Evolutionary conservation across 192 early-diverging fungal genomes (phyloP), one percentile per base, ranked within the genome.

Genomic region (Backusella sp.): DNA sequence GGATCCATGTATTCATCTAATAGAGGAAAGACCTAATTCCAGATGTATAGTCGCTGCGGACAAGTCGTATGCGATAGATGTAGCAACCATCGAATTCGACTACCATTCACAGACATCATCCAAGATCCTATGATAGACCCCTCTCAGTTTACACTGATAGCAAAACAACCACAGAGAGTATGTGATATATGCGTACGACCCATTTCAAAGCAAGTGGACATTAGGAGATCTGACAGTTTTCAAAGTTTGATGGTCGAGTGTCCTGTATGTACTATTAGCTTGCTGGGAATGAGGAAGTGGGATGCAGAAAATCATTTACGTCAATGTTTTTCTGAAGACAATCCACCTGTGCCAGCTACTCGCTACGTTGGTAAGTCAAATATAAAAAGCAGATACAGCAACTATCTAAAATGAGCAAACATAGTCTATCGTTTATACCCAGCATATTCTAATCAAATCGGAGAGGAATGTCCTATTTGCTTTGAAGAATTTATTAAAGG

Each of bases 381-480:
- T 32, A 2, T 52, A 26, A 12, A 39, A 39, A 46, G 8, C 36
- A 70, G n/a, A 6, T 15, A 70, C 2, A 39, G 23, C 19, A n/a
- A 7, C 42, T 3, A n/a, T 6, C 1, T 49, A 49, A 49, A 28
- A 7, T 49, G 4, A 5, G 15, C 1, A 49, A n/a, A n/a, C 6
- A 6, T 49, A 30, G 19, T 44, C 66, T 75, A 14, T 9, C 36
- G 15, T 35, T 75, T 62, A 36, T 42, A 39, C 28, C 56, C 56
- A 62, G 56, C 56, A 28, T 62, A 90, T 65, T 88, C 87, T n/a
- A 85, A 85, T 28, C 73, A 90, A 73, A 78, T 92, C 42, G 90
- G 88, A 66, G 87, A 88, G 74, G 96, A 97, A 74, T 97, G 96
- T 79, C 86, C 92, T 0, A 97, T 97, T 69, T 97, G 96, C 82